Base-by-base conservation (phyloP, 805 yeast genomes). In the Dipodascus albidus region DNA sequence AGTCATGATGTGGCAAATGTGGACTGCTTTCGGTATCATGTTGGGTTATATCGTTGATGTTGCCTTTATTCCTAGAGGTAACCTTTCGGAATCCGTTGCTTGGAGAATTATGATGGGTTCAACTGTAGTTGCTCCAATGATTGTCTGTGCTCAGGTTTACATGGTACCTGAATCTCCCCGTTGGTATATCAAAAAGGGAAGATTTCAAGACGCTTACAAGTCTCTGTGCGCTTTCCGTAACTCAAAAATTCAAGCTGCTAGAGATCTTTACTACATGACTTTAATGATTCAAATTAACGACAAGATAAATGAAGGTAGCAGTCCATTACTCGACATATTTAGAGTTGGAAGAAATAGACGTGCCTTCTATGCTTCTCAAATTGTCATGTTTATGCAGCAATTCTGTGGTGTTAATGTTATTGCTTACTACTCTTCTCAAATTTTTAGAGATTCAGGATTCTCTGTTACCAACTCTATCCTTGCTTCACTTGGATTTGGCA, bases 371-470 rank as follows among this genome's bases (percentile, higher is more conserved):
- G 95, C 87, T 53, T 80, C 95, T 2, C 83, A 84, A 78, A 76
- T 87, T 58, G 87, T 82, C 55, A 87, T 88, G 81, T 85, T 87
- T 64, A 83, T 84, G 87, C 96, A 87, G 71, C 95, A 87, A 67
- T 85, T 87, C 71, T 87, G 95, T 70, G 96, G 96, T 60, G 80
- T 87, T 66, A 87, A 87, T 63, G 91, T 87, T 52, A 86, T 87
- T 68, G 91, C 95, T 19, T 85, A 86, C 69, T 87, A 85, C 68
- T 84, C 91, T 0, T 82, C 93, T 0, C 74, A 85, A 8, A 87
- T 87, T 54, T 87, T 87, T 69, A 67, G 75, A 21, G 76, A 81
- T 54, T 80, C 89, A 21, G 85, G 84, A 47, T 82, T 83, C 67
- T 67, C 77, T 44, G 79, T 77, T 56, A 73, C 77, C 57, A 74